Evolutionary conservation across 192 early-diverging fungal species (phyloP).

Genomic region (Backusella psychrophila): DNA sequence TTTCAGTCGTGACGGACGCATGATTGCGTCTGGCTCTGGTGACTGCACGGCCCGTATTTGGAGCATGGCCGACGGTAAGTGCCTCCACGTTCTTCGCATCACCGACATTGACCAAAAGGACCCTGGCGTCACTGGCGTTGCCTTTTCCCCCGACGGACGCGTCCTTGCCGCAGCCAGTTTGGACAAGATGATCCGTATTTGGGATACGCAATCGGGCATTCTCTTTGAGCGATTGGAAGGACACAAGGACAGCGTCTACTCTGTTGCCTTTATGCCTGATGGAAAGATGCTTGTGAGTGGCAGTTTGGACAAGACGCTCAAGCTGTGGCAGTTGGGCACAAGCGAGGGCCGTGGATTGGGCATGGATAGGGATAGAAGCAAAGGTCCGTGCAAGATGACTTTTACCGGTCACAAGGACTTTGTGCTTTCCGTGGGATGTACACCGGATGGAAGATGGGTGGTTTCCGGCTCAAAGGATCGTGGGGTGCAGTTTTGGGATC

Average conservation of each 20-base stretch:
- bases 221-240: slow-evolving; percentile 89
- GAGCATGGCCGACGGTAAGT: slow-evolving; percentile 78
- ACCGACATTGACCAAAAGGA: slow-evolving; percentile 83
- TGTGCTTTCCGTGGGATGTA: slow-evolving; percentile 92
- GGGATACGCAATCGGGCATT: slow-evolving; percentile 81
- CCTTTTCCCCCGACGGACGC: slow-evolving; percentile 85
- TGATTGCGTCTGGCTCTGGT: slow-evolving; percentile 87
- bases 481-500: slow-evolving; percentile 93
- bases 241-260: slow-evolving; percentile 95
- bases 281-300: slow-evolving; percentile 90
- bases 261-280: slow-evolving; percentile 92
- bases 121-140: slow-evolving; percentile 93
- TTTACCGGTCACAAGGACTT: slow-evolving; percentile 82
- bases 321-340: slow-evolving; percentile 84
- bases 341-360: slow-evolving; percentile 27
- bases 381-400: slow-evolving; percentile 42
- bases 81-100: slow-evolving; percentile 70
- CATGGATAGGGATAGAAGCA: slow-evolving; percentile 23
- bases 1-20: slow-evolving; percentile 86
- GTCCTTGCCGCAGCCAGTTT: slow-evolving; percentile 88
- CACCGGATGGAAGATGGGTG: slow-evolving; percentile 84
- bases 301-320: slow-evolving; percentile 87
- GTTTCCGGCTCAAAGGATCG: slow-evolving; percentile 93
- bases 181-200: slow-evolving; percentile 91
- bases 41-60: slow-evolving; percentile 86